Conservation (phyloP, 352 stramenopile genomes). For the Thalassiosira ordinaria region DNA sequence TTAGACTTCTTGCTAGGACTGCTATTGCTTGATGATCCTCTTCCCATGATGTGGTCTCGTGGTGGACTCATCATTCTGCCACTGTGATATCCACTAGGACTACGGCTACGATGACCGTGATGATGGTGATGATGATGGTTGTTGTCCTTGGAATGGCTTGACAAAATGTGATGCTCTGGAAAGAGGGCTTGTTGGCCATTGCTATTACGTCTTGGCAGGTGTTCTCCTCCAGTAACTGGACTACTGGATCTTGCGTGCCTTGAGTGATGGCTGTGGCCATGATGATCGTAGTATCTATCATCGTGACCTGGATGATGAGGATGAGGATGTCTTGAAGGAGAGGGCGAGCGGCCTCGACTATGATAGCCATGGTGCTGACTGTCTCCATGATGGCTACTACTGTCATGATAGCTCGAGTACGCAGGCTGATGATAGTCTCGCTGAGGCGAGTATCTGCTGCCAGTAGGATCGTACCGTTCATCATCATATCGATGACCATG, state of each 20-base stretch:
- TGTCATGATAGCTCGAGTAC: too few relatives aligned
- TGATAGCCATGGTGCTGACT: neutral
- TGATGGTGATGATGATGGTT: slow-evolving; percentile 7
- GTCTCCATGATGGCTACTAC: neutral
- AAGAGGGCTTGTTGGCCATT: slow-evolving; percentile 43
- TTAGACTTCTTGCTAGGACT: too few relatives aligned
- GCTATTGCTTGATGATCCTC: neutral
- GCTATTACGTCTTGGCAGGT: slow-evolving; percentile 3
- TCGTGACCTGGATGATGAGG: neutral
- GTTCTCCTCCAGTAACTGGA: neutral
- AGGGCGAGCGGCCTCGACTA: slow-evolving; percentile 6
- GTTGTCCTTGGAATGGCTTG: slow-evolving; percentile 25
- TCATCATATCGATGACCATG: too few relatives aligned
- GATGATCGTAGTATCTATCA: slow-evolving; percentile 2
- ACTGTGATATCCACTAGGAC: neutral
- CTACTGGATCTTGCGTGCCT: neutral
- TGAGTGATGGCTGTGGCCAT: neutral
- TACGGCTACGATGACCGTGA: neutral
- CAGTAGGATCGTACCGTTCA: too few relatives aligned
- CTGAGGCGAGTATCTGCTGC: too few relatives aligned
- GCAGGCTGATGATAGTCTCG: too few relatives aligned
- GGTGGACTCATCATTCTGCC: slow-evolving; percentile 4
- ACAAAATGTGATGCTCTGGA: slow-evolving; percentile 49
- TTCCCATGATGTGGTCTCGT: too few relatives aligned
- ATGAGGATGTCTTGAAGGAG: neutral